phyloP scores from a whole-genome alignment of 345 rosid genomes.

The Psidium guajava region DNA sequence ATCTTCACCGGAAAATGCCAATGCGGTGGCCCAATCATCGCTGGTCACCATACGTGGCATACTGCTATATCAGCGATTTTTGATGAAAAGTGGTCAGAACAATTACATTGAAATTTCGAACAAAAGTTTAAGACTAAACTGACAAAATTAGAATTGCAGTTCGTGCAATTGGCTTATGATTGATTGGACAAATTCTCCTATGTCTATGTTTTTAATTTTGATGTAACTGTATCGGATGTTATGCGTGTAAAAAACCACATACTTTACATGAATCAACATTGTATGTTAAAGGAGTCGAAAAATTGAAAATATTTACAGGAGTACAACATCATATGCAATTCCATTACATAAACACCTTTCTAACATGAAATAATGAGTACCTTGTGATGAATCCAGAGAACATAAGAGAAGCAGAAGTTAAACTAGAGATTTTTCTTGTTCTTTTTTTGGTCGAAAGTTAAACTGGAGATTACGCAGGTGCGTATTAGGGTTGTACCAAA shows the following conservation, averaged over 20 bases:
- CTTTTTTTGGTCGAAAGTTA: background rate
- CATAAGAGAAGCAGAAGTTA: background rate
- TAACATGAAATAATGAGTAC: background rate
- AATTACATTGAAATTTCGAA: background rate
- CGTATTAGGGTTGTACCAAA: background rate
- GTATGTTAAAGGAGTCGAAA: background rate
- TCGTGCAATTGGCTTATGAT: background rate
- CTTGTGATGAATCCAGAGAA: background rate
- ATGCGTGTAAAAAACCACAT: background rate
- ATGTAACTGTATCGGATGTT: background rate
- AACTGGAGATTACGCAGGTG: background rate
- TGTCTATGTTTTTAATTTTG: background rate
- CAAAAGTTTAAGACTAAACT: fast-evolving
- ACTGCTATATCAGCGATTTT: background rate
- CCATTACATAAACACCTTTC: background rate
- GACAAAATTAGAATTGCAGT: background rate
- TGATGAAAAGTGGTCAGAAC: fast-evolving
- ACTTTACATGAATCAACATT: background rate
- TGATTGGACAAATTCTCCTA: background rate
- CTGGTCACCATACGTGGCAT: fast-evolving
- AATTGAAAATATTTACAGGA: background rate
- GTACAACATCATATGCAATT: background rate
- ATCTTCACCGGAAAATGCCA: fast-evolving
- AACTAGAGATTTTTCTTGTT: no score
- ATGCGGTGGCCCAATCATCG: fast-evolving